These are phyloP conservation scores for Hevea brasiliensis DNA, from an alignment of 345 rosid genomes.

Conservation along the genomic window DNA sequence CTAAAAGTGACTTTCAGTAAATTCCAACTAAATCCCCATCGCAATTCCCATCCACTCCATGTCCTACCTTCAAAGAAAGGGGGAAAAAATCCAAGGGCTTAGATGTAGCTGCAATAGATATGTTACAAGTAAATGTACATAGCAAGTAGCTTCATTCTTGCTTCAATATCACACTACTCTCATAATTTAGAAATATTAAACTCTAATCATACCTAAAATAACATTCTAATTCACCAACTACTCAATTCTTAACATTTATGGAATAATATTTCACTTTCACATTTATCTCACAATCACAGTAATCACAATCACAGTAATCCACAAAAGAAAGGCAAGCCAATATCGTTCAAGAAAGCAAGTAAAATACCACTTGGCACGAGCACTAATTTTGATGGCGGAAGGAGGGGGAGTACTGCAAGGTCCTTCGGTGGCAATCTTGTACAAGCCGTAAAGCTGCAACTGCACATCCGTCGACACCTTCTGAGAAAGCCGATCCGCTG, in stretches of 20 bases:
- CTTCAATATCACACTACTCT: background rate
- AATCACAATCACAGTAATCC: background rate
- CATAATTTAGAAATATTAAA: background rate
- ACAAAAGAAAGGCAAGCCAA: background rate
- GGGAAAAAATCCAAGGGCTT: background rate
- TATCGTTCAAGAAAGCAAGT: background rate
- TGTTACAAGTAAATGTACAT: background rate
- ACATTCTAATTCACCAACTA: background rate
- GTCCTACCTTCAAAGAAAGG: too few relatives aligned
- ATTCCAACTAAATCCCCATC: too few relatives aligned
- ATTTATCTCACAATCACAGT: background rate
- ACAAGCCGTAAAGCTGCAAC: slow-evolving; percentile 81
- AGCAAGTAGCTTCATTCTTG: background rate
- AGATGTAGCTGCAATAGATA: background rate
- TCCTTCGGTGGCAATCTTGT: slow-evolving; percentile 89
- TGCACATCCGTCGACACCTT: slow-evolving; percentile 63
- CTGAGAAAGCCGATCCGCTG: slow-evolving; percentile 57
- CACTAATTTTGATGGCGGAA: slow-evolving; percentile 84
- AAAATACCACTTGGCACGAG: slow-evolving; percentile 89
- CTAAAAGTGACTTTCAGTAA: too few relatives aligned
- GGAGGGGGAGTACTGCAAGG: slow-evolving; percentile 86
- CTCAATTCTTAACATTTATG: background rate
- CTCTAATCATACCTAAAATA: background rate
- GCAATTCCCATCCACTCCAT: too few relatives aligned
- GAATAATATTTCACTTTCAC: background rate